phyloP scores from a whole-genome alignment of 805 yeast species.

The Zygosaccharomyces bailii region DNA sequence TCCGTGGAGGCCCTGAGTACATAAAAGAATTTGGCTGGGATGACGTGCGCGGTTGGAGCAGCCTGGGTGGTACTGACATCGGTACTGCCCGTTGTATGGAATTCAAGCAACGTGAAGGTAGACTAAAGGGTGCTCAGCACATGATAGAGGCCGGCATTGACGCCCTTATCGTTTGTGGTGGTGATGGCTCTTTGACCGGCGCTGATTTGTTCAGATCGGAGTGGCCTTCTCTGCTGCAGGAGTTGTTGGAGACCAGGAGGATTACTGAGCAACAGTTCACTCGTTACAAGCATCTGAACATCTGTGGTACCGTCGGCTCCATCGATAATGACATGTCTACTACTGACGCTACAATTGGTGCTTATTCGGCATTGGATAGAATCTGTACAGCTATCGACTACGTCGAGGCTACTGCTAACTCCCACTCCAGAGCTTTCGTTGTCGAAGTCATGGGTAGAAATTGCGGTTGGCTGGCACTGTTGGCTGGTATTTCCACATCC shows the following conservation, averaged over 20 bases:
- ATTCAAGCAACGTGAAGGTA: slow-evolving; percentile 60
- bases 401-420: slow-evolving; percentile 79
- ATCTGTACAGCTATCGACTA: slow-evolving; percentile 69
- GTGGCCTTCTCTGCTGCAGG: slow-evolving; percentile 66
- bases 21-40: slow-evolving; percentile 64
- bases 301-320: slow-evolving; percentile 73
- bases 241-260: slow-evolving; percentile 44
- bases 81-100: slow-evolving; percentile 71
- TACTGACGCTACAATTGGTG: slow-evolving; percentile 75
- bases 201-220: slow-evolving; percentile 69
- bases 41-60: slow-evolving; percentile 64
- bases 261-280: slow-evolving; percentile 45
- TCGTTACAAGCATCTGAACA: slow-evolving; percentile 52
- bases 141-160: slow-evolving; percentile 66
- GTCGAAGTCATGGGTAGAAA: slow-evolving; percentile 89
- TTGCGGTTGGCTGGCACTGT: slow-evolving; percentile 83
- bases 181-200: slow-evolving; percentile 76
- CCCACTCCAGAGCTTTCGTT: slow-evolving; percentile 80
- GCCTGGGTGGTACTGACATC: slow-evolving; percentile 67
- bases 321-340: slow-evolving; percentile 75
- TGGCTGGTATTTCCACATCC: slow-evolving; percentile 77
- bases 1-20: slow-evolving; percentile 51
- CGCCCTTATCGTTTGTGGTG: slow-evolving; percentile 73
- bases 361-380: slow-evolving; percentile 65
- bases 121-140: slow-evolving; percentile 57